Base-by-base conservation (phyloP, 176 grass and related monocot species). In the Bonia amplexicaulis region DNA sequence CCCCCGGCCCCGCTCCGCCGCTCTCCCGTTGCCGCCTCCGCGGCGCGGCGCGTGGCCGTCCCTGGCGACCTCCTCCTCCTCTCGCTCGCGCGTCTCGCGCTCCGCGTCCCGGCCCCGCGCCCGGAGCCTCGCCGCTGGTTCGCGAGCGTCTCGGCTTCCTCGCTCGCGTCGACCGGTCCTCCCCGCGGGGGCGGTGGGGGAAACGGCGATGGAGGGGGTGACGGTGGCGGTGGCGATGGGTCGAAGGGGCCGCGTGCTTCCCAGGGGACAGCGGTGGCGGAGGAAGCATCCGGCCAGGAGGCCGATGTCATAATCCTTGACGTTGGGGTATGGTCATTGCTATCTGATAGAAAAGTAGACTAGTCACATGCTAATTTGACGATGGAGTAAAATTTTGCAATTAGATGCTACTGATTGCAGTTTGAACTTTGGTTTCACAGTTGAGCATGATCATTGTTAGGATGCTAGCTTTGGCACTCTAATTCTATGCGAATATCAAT, bases 281-380 rank as follows among this genome's bases (percentile, higher is more conserved):
- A 88, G 54, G 90, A 96, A 71, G 84, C 88, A 7, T 29, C 89
- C 10, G 87, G 67, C 78, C 57, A 47, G 49, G 78, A 69, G 64
- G 82, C 90, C 26, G 93, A 98, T 71, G 92, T 90, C 71, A 96
- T 96, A 80, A 69, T 98, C 16, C 91, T 98, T 53, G 96, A 98
- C 52, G 96, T 96, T 88, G 93, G 93, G 77, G 96, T 98, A 91
- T 87, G 85, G 17, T 82, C 29, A 11, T 63, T 69, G 11, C 13
- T 42, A 55, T 54, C 37, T 74, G 22, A 16, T n/a, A 13, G 25
- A 73, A 55, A 9, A 35, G 27, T 39, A 29, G 67, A 68, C 61
- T 71, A 57, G 9, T 70, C 39, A 25, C 59, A 17, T 68, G 8
- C 2, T 13, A 26, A 26, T 55, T 59, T 39, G 55, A 48, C 2